Evolutionary conservation across 148 eudicot species (phyloP).

Genomic region (Camellia japonica): DNA sequence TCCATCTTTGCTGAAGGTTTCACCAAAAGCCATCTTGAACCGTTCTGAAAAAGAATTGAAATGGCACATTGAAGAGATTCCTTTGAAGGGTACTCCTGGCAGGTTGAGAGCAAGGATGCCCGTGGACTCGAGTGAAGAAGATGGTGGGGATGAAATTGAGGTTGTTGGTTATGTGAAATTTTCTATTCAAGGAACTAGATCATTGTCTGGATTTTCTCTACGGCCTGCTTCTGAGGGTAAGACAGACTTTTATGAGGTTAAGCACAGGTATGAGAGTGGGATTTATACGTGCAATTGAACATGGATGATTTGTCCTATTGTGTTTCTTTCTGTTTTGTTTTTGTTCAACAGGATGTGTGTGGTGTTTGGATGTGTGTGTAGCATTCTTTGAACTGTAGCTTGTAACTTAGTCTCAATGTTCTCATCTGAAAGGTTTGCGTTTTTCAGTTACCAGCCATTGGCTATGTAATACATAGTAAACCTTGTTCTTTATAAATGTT

Average conservation of each 20-base stretch:
- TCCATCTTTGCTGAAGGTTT: conserved; percentile 71
- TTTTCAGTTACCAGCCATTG: background rate
- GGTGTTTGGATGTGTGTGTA: conserved; percentile 32
- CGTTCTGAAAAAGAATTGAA: conserved; percentile 82
- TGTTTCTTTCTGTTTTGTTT: conserved; percentile 24
- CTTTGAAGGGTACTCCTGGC: conserved; percentile 75
- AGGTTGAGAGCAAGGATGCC: conserved; percentile 86
- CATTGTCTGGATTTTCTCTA: conserved; percentile 79
- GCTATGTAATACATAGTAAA: background rate
- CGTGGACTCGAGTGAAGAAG: conserved; percentile 71
- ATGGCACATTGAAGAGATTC: conserved; percentile 87
- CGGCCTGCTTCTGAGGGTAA: conserved; percentile 84
- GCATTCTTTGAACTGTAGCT: conserved; percentile 23
- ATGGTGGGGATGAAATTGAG: conserved; percentile 72
- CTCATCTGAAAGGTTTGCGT: background rate
- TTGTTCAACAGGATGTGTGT: conserved; percentile 27
- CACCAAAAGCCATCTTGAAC: conserved; percentile 89
- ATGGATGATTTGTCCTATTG: conserved; percentile 15
- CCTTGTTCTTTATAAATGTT: background rate
- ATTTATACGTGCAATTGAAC: conserved; percentile 68
- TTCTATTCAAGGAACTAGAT: conserved; percentile 50
- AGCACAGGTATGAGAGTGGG: conserved; percentile 78
- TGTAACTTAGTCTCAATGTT: conserved; percentile 15
- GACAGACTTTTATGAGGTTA: conserved; percentile 66
- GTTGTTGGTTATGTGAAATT: conserved; percentile 73